Evolutionary conservation across 257 asterid genomes (phyloP).

Genomic region (Coffea eugenioides): DNA sequence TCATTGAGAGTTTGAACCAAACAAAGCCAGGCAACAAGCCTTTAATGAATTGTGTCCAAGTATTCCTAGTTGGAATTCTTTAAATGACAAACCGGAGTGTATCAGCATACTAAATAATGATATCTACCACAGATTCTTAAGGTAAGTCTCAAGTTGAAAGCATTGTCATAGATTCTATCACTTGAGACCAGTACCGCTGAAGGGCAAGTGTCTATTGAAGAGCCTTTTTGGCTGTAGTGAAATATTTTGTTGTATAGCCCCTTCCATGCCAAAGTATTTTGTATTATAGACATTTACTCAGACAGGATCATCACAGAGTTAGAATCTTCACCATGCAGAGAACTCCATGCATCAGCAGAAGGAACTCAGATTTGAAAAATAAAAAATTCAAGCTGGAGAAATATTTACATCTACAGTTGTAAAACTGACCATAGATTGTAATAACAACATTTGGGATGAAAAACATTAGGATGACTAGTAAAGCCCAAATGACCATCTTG

Average conservation of each 20-base stretch:
- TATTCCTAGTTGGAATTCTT: not conserved
- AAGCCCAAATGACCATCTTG: constrained; percentile 76
- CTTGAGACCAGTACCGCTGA: not conserved
- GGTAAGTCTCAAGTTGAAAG: not conserved
- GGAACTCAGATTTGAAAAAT: not conserved
- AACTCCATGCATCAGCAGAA: not conserved
- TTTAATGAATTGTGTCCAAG: not conserved
- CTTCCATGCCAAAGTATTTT: too few species aligned
- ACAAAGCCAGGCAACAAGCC: not conserved
- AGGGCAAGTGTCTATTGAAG: not conserved
- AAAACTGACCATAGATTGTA: constrained; percentile 60
- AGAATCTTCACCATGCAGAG: not conserved
- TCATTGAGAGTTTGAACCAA: not conserved
- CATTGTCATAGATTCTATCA: not conserved
- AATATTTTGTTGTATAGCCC: not conserved
- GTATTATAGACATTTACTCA: too few species aligned
- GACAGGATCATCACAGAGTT: not conserved
- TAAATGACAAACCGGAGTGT: not conserved
- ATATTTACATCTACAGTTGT: not conserved
- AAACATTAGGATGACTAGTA: constrained; percentile 80
- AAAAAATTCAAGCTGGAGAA: not conserved
- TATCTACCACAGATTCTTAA: not conserved
- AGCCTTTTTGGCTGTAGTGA: not conserved
- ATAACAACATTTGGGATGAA: constrained; percentile 71
- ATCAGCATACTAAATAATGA: not conserved